Conservation (phyloP, 2,329 filamentous ascomycete genomes). For the Salinomyces thailandicus region DNA sequence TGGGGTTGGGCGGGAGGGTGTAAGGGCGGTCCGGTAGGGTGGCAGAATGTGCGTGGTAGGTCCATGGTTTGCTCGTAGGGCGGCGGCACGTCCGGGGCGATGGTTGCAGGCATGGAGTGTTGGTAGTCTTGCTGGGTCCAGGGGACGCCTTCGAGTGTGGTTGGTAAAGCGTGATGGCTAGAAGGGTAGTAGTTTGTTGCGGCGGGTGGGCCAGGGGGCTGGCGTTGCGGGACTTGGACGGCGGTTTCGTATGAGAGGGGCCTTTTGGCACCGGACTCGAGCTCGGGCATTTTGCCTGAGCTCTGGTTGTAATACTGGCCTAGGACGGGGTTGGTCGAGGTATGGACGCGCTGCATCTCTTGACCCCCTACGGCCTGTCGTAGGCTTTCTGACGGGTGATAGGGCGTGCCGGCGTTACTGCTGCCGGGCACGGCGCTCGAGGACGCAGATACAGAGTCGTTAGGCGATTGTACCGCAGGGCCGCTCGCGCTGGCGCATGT, state of each 20-base stretch:
- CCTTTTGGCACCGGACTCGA: constrained; percentile 4
- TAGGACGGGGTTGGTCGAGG: not conserved
- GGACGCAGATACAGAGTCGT: not conserved
- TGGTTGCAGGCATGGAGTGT: not conserved
- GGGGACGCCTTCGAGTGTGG: not conserved
- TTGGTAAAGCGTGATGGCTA: not conserved
- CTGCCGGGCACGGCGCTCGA: not conserved
- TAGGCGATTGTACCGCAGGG: not conserved
- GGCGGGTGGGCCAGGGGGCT: constrained; percentile 5
- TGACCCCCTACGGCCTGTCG: not conserved
- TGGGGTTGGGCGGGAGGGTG: not conserved
- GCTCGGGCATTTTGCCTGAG: not conserved
- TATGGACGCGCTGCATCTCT: not conserved
- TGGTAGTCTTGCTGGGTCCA: not conserved
- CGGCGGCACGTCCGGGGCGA: not conserved
- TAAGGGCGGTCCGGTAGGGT: not conserved
- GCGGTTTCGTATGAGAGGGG: constrained; percentile 7
- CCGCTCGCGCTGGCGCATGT: not conserved
- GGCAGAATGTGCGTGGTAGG: no score
- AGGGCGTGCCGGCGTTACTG: not conserved
- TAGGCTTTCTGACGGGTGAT: not conserved
- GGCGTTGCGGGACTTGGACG: constrained; percentile 1
- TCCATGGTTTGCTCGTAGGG: not conserved
- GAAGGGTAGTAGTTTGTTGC: not conserved
- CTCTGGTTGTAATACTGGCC: not conserved